Conservation (phyloP, 202 grass and related monocot genomes). For the Carex arenaria region DNA sequence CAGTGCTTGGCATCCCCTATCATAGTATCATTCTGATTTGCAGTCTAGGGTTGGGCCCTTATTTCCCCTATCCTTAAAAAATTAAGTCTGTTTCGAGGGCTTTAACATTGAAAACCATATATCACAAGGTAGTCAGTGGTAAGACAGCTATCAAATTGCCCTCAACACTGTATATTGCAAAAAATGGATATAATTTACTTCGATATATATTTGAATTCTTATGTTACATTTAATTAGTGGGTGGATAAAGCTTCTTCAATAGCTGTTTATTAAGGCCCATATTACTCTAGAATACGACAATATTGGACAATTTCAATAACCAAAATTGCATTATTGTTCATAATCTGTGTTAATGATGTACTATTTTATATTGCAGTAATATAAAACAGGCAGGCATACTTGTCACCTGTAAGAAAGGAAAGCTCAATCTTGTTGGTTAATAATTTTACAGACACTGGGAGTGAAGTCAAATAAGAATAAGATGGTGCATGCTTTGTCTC, state of each 20-base stretch:
- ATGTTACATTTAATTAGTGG: background rate
- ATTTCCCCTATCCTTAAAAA: too few species aligned
- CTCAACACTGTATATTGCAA: background rate
- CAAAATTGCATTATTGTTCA: background rate
- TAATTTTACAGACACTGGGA: too few species aligned
- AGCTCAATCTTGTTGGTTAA: background rate
- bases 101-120: too few species aligned
- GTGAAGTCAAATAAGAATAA: too few species aligned
- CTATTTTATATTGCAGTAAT: background rate
- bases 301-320: background rate
- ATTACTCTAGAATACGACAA: background rate
- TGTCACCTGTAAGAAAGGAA: background rate
- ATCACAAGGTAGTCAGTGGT: too few species aligned
- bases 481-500: too few species aligned
- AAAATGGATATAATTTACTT: background rate
- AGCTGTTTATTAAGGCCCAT: background rate
- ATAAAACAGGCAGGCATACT: background rate
- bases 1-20: too few species aligned
- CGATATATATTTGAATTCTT: too few species aligned
- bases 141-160: background rate
- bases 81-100: too few species aligned
- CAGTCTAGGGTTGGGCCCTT: too few species aligned
- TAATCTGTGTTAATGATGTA: background rate
- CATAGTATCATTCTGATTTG: too few species aligned
- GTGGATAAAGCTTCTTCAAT: background rate